A percentile compares a stretch with the other conserved stretches of the same genome.
These are phyloP conservation scores for Alternaria postmessia DNA, from an alignment of 2,329 filamentous ascomycete species.

Conservation along the genomic window DNA sequence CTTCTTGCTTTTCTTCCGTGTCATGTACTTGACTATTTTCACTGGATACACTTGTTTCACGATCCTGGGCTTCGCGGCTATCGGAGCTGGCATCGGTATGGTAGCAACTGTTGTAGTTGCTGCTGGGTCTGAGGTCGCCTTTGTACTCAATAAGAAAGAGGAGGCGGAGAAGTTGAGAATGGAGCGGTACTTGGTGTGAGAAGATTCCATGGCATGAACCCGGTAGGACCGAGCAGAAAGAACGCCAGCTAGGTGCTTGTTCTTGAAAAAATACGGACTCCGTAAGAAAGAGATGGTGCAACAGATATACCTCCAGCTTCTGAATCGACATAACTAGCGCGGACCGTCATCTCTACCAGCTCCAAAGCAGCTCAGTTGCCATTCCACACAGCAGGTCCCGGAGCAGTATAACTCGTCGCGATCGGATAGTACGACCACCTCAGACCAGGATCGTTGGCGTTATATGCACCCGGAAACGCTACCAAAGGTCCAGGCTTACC, in stretches of 20 bases:
- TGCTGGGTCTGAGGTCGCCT: conserved; percentile 21
- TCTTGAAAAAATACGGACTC: neutral
- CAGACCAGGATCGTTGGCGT: conserved; percentile 38
- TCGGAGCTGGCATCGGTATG: conserved; percentile 18
- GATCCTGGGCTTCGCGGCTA: conserved; percentile 19
- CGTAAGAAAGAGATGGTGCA: neutral
- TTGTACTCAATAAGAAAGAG: conserved; percentile 13
- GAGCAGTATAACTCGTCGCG: conserved; percentile 38
- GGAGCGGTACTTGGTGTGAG: conserved; percentile 17
- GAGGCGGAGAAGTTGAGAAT: conserved; percentile 7
- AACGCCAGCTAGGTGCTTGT: neutral
- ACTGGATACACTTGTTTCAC: conserved; percentile 24
- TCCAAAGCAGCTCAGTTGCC: conserved; percentile 11
- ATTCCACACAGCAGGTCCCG: conserved; percentile 38
- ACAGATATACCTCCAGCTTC: neutral
- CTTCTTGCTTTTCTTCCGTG: conserved; percentile 26
- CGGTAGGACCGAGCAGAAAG: neutral
- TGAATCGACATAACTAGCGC: neutral
- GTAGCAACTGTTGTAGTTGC: conserved; percentile 21
- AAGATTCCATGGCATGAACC: neutral
- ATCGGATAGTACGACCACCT: conserved; percentile 43
- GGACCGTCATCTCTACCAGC: neutral
- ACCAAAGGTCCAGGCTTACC: conserved; percentile 50
- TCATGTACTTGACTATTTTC: conserved; percentile 23
- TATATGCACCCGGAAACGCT: conserved; percentile 54